Conservation (phyloP, 108 stramenopile species). For the Cyclostephanos tholiformis region DNA sequence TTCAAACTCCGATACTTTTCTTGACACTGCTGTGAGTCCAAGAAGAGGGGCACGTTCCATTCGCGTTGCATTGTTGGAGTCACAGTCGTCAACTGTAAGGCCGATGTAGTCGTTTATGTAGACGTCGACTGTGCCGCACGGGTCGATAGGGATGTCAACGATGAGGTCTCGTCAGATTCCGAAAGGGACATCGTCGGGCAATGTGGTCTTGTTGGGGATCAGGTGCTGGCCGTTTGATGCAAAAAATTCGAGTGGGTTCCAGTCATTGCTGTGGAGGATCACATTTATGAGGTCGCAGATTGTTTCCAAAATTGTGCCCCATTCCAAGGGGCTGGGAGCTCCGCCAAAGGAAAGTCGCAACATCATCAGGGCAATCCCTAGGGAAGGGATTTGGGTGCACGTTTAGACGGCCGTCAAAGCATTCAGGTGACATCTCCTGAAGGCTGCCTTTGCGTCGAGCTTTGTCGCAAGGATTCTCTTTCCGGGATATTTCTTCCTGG, state of each 20-base stretch:
- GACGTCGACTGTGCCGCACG: not conserved
- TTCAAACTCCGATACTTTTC: too few relatives aligned
- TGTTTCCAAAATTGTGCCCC: not conserved
- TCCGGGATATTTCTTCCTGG: not conserved
- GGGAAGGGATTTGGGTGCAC: not conserved
- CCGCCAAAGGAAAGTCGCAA: conserved; percentile 3
- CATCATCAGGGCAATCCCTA: not conserved
- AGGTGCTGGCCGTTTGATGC: too few relatives aligned
- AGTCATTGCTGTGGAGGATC: too few relatives aligned
- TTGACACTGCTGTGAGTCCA: not conserved
- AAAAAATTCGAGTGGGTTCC: not conserved
- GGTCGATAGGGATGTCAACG: not conserved
- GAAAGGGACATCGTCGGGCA: not conserved
- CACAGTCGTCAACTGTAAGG: too few relatives aligned
- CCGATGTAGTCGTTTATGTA: too few relatives aligned
- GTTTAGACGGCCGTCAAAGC: not conserved
- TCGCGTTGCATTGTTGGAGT: not conserved
- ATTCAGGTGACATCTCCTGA: not conserved
- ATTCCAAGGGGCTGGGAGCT: not conserved
- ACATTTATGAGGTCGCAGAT: not conserved
- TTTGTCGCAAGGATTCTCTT: not conserved
- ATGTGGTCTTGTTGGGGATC: too few relatives aligned
- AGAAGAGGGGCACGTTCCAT: not conserved
- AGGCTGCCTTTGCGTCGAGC: not conserved
- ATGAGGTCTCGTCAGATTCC: not conserved